Base-by-base conservation (phyloP, 108 stramenopile species). In the Nitzschia putrida region DNA sequence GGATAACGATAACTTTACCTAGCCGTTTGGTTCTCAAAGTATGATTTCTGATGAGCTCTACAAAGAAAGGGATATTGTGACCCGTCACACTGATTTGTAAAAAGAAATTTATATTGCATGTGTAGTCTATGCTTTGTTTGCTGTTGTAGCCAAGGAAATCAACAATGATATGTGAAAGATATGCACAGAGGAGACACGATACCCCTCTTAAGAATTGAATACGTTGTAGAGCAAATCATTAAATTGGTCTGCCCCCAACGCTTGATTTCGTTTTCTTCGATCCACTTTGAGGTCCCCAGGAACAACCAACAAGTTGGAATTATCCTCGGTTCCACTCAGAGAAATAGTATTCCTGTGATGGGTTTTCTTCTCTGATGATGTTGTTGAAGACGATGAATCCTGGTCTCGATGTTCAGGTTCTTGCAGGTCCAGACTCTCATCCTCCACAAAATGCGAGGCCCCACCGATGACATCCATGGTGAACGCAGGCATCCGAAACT, bases 211-310 rank as follows among this genome's bases (percentile, higher is more conserved):
- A 3, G 11, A 13, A 59, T 40, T 0, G 20, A 59, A 59, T 1
- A 59, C 58, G 10, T 59, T 29, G 37, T 11, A 18, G 16, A 59
- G 29, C n/a, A 59, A 1, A 9, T 39, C n/a, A 39, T 59, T 29
- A 59, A 59, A 59, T 59, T 59, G 58, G 3, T n/a, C 38, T 7
- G 58, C 26, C 8, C n/a, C 58, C 23, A 59, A 29, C 11, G 58
- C 58, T 38, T 59, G 11, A 20, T 59, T 59, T 37, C 37, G 11
- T 14, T n/a, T 59, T 59, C 58, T 37, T 13, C 58, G 58, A 1
- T 59, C 34, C 10, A 29, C 12, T 2, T 37, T 29, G 13, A 5
- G 12, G 2, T 2, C 26, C 18, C 4, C 26, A 59, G 58, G 5
- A 20, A 37, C 14, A 59, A 37, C 58, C 12, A 59, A 29, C n/a